phyloP scores from a whole-genome alignment of 257 asterid species.

The Solanum paucissectum region DNA sequence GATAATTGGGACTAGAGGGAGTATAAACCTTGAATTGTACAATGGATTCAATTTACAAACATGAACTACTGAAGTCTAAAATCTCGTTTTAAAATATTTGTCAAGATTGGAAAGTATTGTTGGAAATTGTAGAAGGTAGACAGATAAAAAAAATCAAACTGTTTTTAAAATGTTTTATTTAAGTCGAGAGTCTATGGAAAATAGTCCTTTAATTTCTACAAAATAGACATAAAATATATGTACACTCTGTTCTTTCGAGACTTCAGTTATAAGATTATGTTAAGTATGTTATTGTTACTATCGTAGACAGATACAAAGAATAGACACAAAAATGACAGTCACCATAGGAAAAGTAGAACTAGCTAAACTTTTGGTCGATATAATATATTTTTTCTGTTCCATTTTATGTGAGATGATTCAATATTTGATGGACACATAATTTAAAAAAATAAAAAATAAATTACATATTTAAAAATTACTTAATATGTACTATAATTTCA shows the following conservation, averaged over 20 bases:
- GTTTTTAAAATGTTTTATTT: neutral
- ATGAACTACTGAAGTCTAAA: neutral
- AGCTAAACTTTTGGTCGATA: neutral
- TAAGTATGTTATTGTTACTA: neutral
- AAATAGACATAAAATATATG: neutral
- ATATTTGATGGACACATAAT: neutral
- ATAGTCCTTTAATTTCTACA: neutral
- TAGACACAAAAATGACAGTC: neutral
- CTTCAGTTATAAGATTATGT: neutral
- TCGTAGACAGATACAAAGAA: neutral
- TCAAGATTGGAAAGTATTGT: neutral
- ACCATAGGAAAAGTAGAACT: neutral
- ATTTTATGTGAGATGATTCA: neutral
- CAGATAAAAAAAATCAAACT: neutral
- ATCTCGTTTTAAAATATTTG: neutral
- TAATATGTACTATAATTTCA: neutral
- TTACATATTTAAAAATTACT: neutral
- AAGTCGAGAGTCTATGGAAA: neutral
- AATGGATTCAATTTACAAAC: neutral
- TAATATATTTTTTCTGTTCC: neutral
- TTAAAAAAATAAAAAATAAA: neutral
- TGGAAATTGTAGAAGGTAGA: neutral
- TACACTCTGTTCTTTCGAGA: neutral
- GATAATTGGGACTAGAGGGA: neutral
- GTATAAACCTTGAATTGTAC: neutral